Evolutionary conservation across 768 basidiomycete genomes (phyloP).

Genomic region (Trametes meyenii): DNA sequence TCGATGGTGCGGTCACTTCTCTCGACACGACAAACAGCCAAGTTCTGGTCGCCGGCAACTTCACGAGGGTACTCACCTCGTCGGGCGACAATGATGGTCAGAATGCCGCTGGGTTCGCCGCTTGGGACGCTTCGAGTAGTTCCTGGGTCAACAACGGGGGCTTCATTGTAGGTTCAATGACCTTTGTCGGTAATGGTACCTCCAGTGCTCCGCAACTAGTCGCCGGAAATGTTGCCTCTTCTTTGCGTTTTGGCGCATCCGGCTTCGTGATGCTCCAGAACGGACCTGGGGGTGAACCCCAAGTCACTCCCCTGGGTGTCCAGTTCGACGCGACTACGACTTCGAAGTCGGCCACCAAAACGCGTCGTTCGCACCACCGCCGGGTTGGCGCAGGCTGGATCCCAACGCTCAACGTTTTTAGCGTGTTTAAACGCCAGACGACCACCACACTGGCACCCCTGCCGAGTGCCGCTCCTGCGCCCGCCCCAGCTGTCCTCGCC

Average conservation of each 20-base stretch:
- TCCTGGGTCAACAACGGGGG: conserved; percentile 79
- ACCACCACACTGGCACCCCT: conserved; percentile 48
- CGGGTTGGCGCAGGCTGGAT: conserved; percentile 50
- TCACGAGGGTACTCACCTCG: conserved; percentile 51
- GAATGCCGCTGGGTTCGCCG: conserved; percentile 64
- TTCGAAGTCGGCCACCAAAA: conserved; percentile 27
- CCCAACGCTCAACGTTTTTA: conserved; percentile 43
- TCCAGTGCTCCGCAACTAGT: conserved; percentile 58
- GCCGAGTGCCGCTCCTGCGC: conserved; percentile 55
- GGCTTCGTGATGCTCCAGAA: conserved; percentile 83
- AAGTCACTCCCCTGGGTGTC: conserved; percentile 62
- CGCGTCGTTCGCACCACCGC: conserved; percentile 42
- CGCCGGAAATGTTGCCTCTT: conserved; percentile 64
- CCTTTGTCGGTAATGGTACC: conserved; percentile 70
- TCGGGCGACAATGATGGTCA: conserved; percentile 35
- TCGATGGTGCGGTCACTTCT: conserved; percentile 73
- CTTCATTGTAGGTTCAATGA: conserved; percentile 70
- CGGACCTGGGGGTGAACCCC: conserved; percentile 53
- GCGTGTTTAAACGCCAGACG: conserved; percentile 56
- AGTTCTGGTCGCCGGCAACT: conserved; percentile 75
- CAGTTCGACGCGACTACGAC: conserved; percentile 47
- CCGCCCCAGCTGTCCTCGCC: conserved; percentile 81
- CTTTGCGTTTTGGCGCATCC: conserved; percentile 68
- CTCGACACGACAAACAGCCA: conserved; percentile 54
- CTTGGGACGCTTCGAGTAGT: conserved; percentile 63